phyloP scores from a whole-genome alignment of 257 asterid genomes.

The Catharanthus roseus region DNA sequence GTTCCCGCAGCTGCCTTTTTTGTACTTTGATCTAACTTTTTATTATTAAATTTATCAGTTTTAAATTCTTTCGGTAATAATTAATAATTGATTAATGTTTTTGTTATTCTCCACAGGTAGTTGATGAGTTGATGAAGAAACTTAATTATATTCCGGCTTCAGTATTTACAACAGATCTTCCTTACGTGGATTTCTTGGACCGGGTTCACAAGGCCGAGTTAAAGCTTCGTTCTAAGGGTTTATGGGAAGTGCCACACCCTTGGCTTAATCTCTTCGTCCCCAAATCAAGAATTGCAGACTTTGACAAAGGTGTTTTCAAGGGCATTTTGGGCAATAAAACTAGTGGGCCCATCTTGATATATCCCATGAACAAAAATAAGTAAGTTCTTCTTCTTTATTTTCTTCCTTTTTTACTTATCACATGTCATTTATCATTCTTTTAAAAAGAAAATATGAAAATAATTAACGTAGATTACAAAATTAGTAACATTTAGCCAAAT shows the following conservation, averaged over 20 bases:
- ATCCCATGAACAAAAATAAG: slow-evolving; percentile 82
- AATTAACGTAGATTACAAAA: too few relatives aligned
- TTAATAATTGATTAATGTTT: not conserved
- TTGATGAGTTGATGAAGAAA: slow-evolving; percentile 39
- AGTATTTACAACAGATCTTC: slow-evolving; percentile 59
- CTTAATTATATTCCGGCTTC: slow-evolving; percentile 54
- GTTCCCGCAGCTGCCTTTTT: not conserved
- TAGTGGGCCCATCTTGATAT: slow-evolving; percentile 76
- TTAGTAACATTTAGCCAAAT: too few relatives aligned
- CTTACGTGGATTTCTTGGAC: slow-evolving; percentile 66
- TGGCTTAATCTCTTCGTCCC: slow-evolving; percentile 81
- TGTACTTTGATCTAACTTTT: slow-evolving; percentile 19
- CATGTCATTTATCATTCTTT: too few relatives aligned
- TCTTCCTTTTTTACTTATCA: too few relatives aligned
- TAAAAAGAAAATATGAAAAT: too few relatives aligned
- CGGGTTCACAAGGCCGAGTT: slow-evolving; percentile 87
- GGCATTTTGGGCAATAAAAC: slow-evolving; percentile 65
- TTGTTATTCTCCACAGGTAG: slow-evolving; percentile 37
- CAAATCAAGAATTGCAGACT: slow-evolving; percentile 59
- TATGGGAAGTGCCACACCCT: slow-evolving; percentile 94
- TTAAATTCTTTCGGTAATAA: not conserved
- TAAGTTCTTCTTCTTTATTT: slow-evolving; percentile 21
- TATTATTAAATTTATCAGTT: slow-evolving; percentile 6
- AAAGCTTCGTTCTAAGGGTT: slow-evolving; percentile 58
- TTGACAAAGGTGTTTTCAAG: slow-evolving; percentile 68